Conservation (phyloP, 1,284 basidiomycete species). For the Pseudozyma sp. region DNA sequence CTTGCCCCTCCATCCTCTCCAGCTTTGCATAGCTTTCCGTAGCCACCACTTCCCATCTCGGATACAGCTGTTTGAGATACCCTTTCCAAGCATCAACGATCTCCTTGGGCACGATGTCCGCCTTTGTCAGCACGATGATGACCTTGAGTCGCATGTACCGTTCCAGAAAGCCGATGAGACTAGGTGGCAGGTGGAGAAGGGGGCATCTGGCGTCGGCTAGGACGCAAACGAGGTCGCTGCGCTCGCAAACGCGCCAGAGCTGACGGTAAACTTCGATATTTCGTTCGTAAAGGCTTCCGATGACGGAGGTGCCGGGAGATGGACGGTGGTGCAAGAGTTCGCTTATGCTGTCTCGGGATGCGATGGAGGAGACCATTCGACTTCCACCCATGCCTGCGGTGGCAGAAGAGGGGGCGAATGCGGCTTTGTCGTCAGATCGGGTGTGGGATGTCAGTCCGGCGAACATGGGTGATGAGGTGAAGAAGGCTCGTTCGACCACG, state of each 20-base stretch:
- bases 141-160: slow-evolving; percentile 72
- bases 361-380: slow-evolving; percentile 37
- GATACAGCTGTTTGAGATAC: slow-evolving; percentile 41
- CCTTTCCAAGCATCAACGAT: slow-evolving; percentile 48
- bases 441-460: slow-evolving; percentile 34
- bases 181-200: slow-evolving; percentile 73
- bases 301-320: slow-evolving; percentile 71
- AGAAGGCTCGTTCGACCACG: slow-evolving; percentile 47
- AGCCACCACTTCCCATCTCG: slow-evolving; percentile 49
- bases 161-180: slow-evolving; percentile 71
- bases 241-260: slow-evolving; percentile 67
- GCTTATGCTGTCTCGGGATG: slow-evolving; percentile 31
- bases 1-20: slow-evolving; percentile 53
- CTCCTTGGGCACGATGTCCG: slow-evolving; percentile 46
- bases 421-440: slow-evolving; percentile 31
- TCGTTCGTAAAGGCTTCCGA: slow-evolving; percentile 73
- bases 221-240: slow-evolving; percentile 83
- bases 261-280: slow-evolving; percentile 60
- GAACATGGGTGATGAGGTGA: slow-evolving; percentile 49
- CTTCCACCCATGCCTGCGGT: slow-evolving; percentile 30
- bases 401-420: slow-evolving; percentile 14
- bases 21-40: slow-evolving; percentile 53
- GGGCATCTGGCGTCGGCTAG: slow-evolving; percentile 89
- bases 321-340: slow-evolving; percentile 30
- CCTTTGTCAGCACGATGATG: slow-evolving; percentile 57